Percentiles rank a stretch among this genome's conserved stretches.
phyloP scores from a whole-genome alignment of 768 basidiomycete species.

The Candolleomyces eurysporus region DNA sequence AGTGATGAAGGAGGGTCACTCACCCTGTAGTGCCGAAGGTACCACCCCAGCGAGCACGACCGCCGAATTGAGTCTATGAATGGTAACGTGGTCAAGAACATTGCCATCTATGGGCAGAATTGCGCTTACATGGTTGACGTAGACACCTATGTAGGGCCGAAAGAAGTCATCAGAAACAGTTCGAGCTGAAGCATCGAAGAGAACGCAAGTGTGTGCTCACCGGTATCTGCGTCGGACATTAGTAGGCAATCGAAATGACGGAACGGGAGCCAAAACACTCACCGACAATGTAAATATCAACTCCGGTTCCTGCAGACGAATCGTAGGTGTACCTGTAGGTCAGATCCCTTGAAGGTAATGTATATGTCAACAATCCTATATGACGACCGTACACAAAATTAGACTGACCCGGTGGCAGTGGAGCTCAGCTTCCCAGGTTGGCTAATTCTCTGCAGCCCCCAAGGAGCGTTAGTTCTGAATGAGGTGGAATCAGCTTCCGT shows the following conservation, averaged over 20 bases:
- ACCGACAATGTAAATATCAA: conserved; percentile 41
- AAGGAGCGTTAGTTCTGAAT: conserved; percentile 28
- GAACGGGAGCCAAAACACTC: conserved; percentile 5
- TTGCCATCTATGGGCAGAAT: background rate
- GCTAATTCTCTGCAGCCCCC: conserved; percentile 29
- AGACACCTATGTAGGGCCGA: background rate
- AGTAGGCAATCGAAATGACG: background rate
- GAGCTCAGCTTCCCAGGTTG: conserved; percentile 13
- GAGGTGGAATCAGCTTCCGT: background rate
- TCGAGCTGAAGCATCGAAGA: background rate
- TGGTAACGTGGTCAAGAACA: background rate
- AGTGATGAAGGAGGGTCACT: background rate
- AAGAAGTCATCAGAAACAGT: background rate
- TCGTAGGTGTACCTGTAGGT: conserved; percentile 24
- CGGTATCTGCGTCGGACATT: background rate
- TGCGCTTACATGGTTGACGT: background rate
- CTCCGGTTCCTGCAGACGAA: conserved; percentile 28
- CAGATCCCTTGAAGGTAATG: conserved; percentile 3
- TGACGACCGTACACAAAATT: background rate
- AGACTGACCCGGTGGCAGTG: conserved; percentile 5
- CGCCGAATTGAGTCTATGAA: conserved; percentile 31
- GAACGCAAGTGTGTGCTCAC: background rate
- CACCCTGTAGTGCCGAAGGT: conserved; percentile 28
- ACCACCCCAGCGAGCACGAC: conserved; percentile 37
- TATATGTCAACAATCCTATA: background rate